phyloP scores from a whole-genome alignment of 2,329 filamentous ascomycete genomes.

The Fusarium pseudocircinatum region DNA sequence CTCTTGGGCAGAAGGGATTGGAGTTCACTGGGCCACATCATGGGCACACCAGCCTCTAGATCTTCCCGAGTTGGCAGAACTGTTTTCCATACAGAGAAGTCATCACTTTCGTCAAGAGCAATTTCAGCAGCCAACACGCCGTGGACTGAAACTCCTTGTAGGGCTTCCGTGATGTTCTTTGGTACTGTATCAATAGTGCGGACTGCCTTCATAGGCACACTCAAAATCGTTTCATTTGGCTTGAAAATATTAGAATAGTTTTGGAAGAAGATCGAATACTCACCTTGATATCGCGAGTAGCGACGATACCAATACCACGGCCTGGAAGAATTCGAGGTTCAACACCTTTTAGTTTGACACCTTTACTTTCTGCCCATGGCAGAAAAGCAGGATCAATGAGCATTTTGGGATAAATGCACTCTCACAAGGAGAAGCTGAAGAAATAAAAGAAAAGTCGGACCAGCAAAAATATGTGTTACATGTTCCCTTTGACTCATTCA shows the following conservation, averaged over 20 bases:
- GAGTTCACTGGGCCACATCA: constrained; percentile 59
- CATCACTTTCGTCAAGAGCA: constrained; percentile 60
- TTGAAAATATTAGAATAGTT: constrained; percentile 31
- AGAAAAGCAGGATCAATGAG: constrained; percentile 55
- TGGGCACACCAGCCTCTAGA: constrained; percentile 56
- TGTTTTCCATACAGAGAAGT: constrained; percentile 68
- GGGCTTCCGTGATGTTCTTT: constrained; percentile 59
- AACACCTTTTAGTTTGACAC: constrained; percentile 63
- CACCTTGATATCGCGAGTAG: constrained; percentile 73
- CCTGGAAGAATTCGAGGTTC: constrained; percentile 72
- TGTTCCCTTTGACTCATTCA: constrained; percentile 17
- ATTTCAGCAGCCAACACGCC: constrained; percentile 77
- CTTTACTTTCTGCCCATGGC: constrained; percentile 69
- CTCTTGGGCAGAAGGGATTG: constrained; percentile 58
- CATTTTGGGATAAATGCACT: constrained; percentile 15
- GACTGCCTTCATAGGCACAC: constrained; percentile 71
- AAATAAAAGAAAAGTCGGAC: no score
- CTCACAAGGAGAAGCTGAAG: background rate
- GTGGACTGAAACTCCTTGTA: constrained; percentile 71
- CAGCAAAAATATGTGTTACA: background rate
- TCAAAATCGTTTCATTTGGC: constrained; percentile 67
- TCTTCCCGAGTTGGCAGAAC: constrained; percentile 73
- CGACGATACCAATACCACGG: constrained; percentile 81
- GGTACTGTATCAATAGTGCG: constrained; percentile 71
- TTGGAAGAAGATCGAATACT: background rate